Percentiles rank a stretch among this genome's conserved stretches.
These are phyloP conservation scores for Fusarium sp. DNA, from an alignment of 2,329 filamentous ascomycete species.

Conservation along the genomic window DNA sequence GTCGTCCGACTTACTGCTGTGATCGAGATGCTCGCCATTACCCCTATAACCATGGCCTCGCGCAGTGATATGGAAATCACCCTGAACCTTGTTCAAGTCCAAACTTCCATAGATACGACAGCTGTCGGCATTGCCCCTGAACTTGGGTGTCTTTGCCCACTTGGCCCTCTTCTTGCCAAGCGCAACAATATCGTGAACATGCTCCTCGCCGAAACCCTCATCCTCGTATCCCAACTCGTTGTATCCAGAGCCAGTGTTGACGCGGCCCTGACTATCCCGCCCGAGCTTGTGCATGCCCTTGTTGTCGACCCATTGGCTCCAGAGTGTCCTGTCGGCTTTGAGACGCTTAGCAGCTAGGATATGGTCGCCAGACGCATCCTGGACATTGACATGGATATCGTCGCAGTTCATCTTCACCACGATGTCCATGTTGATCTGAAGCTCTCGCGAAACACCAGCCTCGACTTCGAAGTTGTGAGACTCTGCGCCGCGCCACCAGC, in stretches of 20 bases:
- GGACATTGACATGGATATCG: conserved; percentile 94
- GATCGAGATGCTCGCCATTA: conserved; percentile 80
- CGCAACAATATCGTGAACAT: conserved; percentile 90
- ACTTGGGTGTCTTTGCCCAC: conserved; percentile 78
- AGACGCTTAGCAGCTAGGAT: conserved; percentile 84
- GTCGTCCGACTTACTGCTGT: conserved; percentile 68
- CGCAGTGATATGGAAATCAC: conserved; percentile 97
- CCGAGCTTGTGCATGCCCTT: conserved; percentile 73
- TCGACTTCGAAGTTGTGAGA: conserved; percentile 93
- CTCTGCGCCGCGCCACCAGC: conserved; percentile 87
- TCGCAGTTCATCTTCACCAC: conserved; percentile 88
- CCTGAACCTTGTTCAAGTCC: conserved; percentile 95
- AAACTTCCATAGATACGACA: conserved; percentile 92
- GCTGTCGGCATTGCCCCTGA: conserved; percentile 72
- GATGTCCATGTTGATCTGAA: conserved; percentile 97
- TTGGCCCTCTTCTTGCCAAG: conserved; percentile 72
- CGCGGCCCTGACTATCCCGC: conserved; percentile 63
- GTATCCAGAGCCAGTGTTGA: conserved; percentile 62
- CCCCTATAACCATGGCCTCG: conserved; percentile 94
- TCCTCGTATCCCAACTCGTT: conserved; percentile 61
- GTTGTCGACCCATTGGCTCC: conserved; percentile 82
- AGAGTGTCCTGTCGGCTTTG: conserved; percentile 79
- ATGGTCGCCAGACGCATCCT: conserved; percentile 92
- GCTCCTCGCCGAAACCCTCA: conserved; percentile 79
- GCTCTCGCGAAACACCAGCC: conserved; percentile 84